Evolutionary conservation across 2,329 filamentous ascomycete genomes (phyloP), one percentile per base, ranked within the genome.

Genomic region (Sporothrix inflata): DNA sequence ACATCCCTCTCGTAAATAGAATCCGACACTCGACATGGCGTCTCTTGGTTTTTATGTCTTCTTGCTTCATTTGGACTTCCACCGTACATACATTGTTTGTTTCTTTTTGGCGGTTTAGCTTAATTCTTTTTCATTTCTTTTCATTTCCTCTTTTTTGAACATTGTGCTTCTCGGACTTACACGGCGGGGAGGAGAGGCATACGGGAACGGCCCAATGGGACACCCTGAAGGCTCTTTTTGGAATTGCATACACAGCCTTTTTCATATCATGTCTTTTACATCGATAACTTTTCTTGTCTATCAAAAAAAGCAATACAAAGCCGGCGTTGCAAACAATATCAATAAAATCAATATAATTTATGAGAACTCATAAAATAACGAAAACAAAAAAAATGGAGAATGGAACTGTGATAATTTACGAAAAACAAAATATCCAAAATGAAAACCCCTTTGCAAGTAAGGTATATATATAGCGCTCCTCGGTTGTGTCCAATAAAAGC

Each of bases 341-440:
- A 19, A 30, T n/a, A 34, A 19, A 34, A 34, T 34, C 6, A 4
- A 24, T 34, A 53, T 24, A 8, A 53, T 53, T 53, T 9, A 34
- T 57, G 16, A 34, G 3, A 19, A 14, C 2, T 34, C 24, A 7
- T 7, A 57, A 57, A 19, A 19, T 16, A 45, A 16, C 2, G 42
- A 6, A n/a, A 34, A 34, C 6, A 4, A 11, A 3, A 30, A 1
- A 57, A 34, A 14, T 27, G 21, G 16, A 55, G 12, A 34, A 3
- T 34, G 14, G 3, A 27, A 21, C 24, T 49, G 14, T 47, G 19
- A 12, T 12, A n/a, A 55, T 21, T 19, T n/a, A n/a, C n/a, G n/a
- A 19, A 49, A 38, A 38, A 34, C 38, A 65, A 66, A 65, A 30
- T 19, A n/a, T 21, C 57, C 11, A 27, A 49, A 49, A 70, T 66